Evolutionary conservation across 1,284 basidiomycete genomes (phyloP), one percentile per base, ranked within the genome.

Genomic region (Rhizopogon parksii): DNA sequence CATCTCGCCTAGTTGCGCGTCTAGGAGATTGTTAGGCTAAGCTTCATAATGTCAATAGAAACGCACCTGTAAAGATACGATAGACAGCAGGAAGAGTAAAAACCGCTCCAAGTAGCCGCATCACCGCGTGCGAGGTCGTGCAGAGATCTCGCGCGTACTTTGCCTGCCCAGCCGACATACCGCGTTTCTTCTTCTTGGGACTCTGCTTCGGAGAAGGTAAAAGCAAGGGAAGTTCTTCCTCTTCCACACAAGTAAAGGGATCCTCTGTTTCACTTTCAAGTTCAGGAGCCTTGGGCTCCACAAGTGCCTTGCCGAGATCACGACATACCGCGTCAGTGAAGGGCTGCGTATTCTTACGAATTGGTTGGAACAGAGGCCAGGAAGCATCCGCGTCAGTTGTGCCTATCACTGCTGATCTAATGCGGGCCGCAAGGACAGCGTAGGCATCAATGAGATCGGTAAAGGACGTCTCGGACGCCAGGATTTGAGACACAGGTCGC

Each of bases 131-230:
- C 32, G 74, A 77, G 5, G 79, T 79, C 2, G 82, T 83, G 63
- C 80, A 86, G 14, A 90, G 68, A 64, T 91, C 88, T 30, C 88
- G 73, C 2, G 85, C 86, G 59, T 81, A 78, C 60, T 85, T 88
- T 49, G 83, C 82, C 61, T 87, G 83, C 53, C 85, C 82, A 40
- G 78, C 88, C 0, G 76, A 79, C 78, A 89, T 79, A 1, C 88
- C 85, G 51, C 68, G 72, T 55, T 75, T 77, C 68, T 80, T 85
- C 68, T 79, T 83, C 68, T 75, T 83, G 1, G 78, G 76, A 47
- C 72, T 78, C 40, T 69, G 64, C 55, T 68, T 67, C 0, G 78
- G 78, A 9, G 79, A 78, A 15, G 76, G 78, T 14, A 77, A 74
- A 6, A 78, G 65, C 21, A 68, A 60, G 17, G 64, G 63, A 8